Evolutionary conservation across 352 stramenopile species (phyloP), one percentile per base, ranked within the genome.

Genomic region (Pilasporangium apinafurcum): DNA sequence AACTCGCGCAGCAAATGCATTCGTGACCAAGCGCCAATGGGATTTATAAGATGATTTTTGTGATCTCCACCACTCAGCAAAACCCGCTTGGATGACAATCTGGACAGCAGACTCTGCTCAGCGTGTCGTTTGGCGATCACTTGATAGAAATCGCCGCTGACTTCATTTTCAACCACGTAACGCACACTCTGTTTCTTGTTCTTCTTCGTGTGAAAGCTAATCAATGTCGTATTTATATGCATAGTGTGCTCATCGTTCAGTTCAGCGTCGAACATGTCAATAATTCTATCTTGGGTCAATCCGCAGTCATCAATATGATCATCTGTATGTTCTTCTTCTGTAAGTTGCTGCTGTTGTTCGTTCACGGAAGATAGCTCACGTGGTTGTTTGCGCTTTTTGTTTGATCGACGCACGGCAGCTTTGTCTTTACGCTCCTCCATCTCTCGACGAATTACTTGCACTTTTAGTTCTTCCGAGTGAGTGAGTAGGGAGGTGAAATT

Each of bases 61-160:
- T 26, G 26, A 32, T 24, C 20, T 10, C 27, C 18, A 38, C 39
- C 22, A 51, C 4, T 28, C 30, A 24, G 18, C 18, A 25, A 25
- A 35, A 41, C 3, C 27, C 36, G 8, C 24, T 14, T 28, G 14
- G 12, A 31, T 1, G 52, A 9, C 39, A 51, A 31, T n/a, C 37
- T 14, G 14, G 18, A 17, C 35, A 44, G 20, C 35, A 29, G 16
- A 37, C 45, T 18, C 32, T 34, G 1, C 3, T 1, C 1, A 48
- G 28, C 22, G 25, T 30, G 34, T 20, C 66, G 34, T 5, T 44
- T 47, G 36, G 41, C 42, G 0, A 48, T 48, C 9, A 83, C 53
- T 17, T 70, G 68, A 25, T 79, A 80, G 38, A 87, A 87, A 37
- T 79, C 69, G 4, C 75, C 75, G 29, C 66, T 83, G 28, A 62